phyloP scores from a whole-genome alignment of 2,329 filamentous ascomycete genomes.

The Exophiala phaeomuriformis region DNA sequence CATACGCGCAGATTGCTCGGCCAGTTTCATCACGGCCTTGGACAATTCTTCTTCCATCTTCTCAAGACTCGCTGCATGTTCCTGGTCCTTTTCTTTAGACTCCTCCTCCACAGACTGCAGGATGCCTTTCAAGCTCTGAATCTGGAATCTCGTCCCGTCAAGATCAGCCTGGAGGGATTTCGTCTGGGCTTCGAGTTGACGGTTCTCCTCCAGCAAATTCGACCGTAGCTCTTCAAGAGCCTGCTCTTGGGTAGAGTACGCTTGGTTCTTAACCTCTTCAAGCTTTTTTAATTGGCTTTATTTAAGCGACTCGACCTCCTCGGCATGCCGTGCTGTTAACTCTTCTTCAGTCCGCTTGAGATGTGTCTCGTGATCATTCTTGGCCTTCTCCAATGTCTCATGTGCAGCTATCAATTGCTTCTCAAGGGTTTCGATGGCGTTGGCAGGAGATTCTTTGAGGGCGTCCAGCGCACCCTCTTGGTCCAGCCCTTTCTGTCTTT shows the following conservation, averaged over 20 bases:
- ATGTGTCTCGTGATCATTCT: slow-evolving; percentile 11
- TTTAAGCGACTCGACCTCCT: slow-evolving; percentile 12
- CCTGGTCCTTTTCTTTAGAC: slow-evolving; percentile 11
- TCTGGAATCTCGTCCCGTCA: slow-evolving; percentile 15
- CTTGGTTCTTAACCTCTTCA: slow-evolving; percentile 8
- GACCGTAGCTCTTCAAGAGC: slow-evolving; percentile 14
- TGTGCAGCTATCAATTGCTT: slow-evolving; percentile 14
- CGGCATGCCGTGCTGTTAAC: slow-evolving; percentile 2
- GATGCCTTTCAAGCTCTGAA: slow-evolving; percentile 21
- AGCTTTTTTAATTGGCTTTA: slow-evolving; percentile 12
- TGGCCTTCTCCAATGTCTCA: slow-evolving; percentile 15
- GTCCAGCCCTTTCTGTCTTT: slow-evolving; percentile 27
- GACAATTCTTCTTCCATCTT: slow-evolving; percentile 18
- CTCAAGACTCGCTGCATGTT: slow-evolving; percentile 15
- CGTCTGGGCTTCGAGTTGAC: slow-evolving; percentile 32
- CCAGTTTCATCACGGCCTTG: slow-evolving; percentile 14
- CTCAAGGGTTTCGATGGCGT: slow-evolving; percentile 29
- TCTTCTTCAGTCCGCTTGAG: slow-evolving; percentile 16
- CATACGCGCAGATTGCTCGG: slow-evolving; percentile 13
- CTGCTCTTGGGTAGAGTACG: slow-evolving; percentile 4
- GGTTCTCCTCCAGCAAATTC: slow-evolving; percentile 30
- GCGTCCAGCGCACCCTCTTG: slow-evolving; percentile 12
- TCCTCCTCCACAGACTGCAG: slow-evolving; percentile 16
- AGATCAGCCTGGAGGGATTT: slow-evolving; percentile 31
- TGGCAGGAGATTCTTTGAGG: slow-evolving; percentile 18